Percentiles rank a stretch among this genome's conserved stretches.
Conservation (phyloP, 768 basidiomycete genomes). For the Amanita rubescens region DNA sequence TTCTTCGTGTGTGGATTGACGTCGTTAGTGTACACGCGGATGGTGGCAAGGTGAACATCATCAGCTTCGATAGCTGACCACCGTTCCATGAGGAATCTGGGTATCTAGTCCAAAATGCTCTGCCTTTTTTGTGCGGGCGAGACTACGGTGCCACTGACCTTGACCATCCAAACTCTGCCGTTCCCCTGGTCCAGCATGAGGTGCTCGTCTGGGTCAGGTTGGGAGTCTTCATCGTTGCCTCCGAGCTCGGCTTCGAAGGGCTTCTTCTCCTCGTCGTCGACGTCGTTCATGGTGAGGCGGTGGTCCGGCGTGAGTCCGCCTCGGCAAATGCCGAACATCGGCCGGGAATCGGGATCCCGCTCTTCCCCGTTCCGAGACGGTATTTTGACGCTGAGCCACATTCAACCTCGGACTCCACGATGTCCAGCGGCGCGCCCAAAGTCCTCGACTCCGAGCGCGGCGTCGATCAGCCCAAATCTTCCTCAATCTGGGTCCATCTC, state of each 20-base stretch:
- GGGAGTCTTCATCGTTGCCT: slow-evolving; percentile 49
- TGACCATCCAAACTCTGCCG: slow-evolving; percentile 71
- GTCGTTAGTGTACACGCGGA: slow-evolving; percentile 66
- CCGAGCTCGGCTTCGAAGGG: slow-evolving; percentile 49
- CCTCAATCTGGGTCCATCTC: slow-evolving; percentile 27
- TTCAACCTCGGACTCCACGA: neutral
- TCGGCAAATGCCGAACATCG: neutral
- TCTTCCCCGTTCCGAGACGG: neutral
- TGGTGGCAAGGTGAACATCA: slow-evolving; percentile 74
- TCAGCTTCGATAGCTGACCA: slow-evolving; percentile 75
- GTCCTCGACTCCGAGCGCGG: neutral
- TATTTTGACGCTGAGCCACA: neutral
- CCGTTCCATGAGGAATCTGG: slow-evolving; percentile 77
- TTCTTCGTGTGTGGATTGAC: slow-evolving; percentile 35
- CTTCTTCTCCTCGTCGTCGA: slow-evolving; percentile 61
- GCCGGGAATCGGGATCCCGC: too few relatives aligned
- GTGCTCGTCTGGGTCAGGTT: slow-evolving; percentile 76
- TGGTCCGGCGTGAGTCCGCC: neutral
- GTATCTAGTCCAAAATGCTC: slow-evolving; percentile 46
- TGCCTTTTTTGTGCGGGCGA: neutral
- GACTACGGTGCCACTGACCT: slow-evolving; percentile 39
- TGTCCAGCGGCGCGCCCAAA: neutral
- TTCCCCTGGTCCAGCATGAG: slow-evolving; percentile 72
- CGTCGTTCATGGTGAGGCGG: slow-evolving; percentile 8
- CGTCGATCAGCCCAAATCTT: neutral